phyloP scores from a whole-genome alignment of 2,329 filamentous ascomycete species.

The Fusarium pilosicola region DNA sequence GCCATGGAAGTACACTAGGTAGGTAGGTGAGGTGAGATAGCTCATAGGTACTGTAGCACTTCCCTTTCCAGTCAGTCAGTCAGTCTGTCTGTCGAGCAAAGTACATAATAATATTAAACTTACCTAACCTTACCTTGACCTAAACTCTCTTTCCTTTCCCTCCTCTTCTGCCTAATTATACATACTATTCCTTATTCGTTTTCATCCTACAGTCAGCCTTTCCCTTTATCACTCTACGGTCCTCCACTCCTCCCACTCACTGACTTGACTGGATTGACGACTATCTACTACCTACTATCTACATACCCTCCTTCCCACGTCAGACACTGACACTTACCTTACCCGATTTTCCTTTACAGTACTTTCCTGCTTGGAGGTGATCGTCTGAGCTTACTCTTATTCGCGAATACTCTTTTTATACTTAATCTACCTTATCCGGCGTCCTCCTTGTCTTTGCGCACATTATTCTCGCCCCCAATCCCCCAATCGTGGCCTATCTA shows the following conservation, averaged over 20 bases:
- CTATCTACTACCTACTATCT: neutral
- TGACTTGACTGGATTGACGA: neutral
- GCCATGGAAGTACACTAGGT: neutral
- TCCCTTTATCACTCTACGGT: neutral
- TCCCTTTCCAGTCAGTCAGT: neutral
- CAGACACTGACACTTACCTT: conserved; percentile 3
- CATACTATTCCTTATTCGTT: conserved; percentile 13
- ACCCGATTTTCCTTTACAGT: neutral
- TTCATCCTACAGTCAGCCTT: conserved; percentile 6
- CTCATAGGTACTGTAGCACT: conserved; percentile 26
- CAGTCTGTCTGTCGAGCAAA: neutral
- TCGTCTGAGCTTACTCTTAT: conserved; percentile 21
- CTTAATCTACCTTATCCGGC: neutral
- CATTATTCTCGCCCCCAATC: conserved; percentile 2
- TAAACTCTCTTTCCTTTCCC: conserved; percentile 29
- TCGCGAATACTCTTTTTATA: conserved; percentile 13
- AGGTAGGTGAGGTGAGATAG: conserved; percentile 3
- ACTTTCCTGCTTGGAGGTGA: neutral
- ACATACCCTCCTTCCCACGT: neutral
- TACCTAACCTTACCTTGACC: conserved; percentile 24
- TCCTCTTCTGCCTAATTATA: conserved; percentile 16
- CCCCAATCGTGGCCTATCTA: conserved; percentile 7
- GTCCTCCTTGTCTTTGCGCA: neutral
- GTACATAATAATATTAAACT: conserved; percentile 20
- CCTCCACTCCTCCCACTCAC: conserved; percentile 3